Evolutionary conservation across 164 flowering plant genomes (phyloP).

Genomic region (Nymphaea colorata): DNA sequence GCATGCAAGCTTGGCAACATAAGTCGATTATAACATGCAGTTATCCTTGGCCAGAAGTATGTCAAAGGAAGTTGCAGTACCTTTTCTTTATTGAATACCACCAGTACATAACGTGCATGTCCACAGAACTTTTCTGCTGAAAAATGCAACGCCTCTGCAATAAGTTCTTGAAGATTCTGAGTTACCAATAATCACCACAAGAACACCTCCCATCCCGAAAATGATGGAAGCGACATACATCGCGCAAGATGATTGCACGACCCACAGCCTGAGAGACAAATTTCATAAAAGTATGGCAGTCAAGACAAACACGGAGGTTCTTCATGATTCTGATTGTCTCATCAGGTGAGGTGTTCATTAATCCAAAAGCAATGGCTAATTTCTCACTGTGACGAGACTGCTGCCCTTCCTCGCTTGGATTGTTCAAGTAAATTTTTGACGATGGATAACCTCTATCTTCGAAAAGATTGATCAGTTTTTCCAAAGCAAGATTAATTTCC

Average conservation of each 20-base stretch:
- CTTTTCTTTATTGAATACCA: too few relatives aligned
- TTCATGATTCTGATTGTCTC: slow-evolving; percentile 9
- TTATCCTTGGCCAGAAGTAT: too few relatives aligned
- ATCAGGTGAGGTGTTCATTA: slow-evolving; percentile 4
- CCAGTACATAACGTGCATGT: too few relatives aligned
- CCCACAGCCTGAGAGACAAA: slow-evolving; percentile 1
- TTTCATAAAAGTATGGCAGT: slow-evolving; percentile 8
- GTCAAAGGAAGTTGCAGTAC: too few relatives aligned
- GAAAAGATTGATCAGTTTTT: slow-evolving; percentile 2
- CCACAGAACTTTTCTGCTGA: too few relatives aligned
- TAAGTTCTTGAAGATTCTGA: too few relatives aligned
- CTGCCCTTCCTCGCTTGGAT: slow-evolving; percentile 3
- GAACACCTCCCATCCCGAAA: slow-evolving; percentile 8
- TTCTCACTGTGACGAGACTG: slow-evolving; percentile 9
- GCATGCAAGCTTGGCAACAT: too few relatives aligned
- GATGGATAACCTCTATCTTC: slow-evolving; percentile 2
- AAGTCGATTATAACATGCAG: too few relatives aligned
- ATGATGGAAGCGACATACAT: slow-evolving; percentile 9
- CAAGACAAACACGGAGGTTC: slow-evolving; percentile 7
- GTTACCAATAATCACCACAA: slow-evolving; percentile 11
- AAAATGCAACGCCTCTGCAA: too few relatives aligned
- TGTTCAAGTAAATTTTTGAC: slow-evolving; percentile 5
- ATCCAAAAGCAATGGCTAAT: slow-evolving; percentile 9
- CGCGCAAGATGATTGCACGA: slow-evolving; percentile 5
- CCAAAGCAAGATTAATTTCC: slow-evolving; percentile 5